Evolutionary conservation across 805 yeast species (phyloP).

Genomic region (Candida berthetii): DNA sequence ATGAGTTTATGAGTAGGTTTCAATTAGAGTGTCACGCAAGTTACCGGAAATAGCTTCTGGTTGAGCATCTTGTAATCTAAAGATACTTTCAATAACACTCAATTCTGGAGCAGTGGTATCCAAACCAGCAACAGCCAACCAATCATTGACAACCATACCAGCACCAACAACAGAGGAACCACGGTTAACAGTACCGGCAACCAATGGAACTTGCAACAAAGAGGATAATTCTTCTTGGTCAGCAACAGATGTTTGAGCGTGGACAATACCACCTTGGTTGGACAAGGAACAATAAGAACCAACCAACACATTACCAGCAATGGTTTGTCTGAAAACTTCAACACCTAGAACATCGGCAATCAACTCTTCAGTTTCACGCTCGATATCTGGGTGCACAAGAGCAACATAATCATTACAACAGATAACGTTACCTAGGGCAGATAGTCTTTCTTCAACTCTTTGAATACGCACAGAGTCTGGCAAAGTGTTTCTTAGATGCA

Average conservation of each 20-base stretch:
- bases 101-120: conserved; percentile 99
- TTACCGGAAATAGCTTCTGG: conserved; percentile 81
- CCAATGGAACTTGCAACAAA: conserved; percentile 92
- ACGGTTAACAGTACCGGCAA: conserved; percentile 97
- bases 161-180: conserved; percentile 98
- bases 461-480: conserved; percentile 95
- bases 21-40: conserved; percentile 88
- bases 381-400: conserved; percentile 97
- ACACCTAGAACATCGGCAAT: conserved; percentile 98
- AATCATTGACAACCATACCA: conserved; percentile 97
- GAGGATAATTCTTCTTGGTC: conserved; percentile 98
- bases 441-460: conserved; percentile 94
- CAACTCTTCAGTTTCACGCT: conserved; percentile 97
- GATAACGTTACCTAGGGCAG: conserved; percentile 96
- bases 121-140: conserved; percentile 94
- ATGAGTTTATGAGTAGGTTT: conserved; percentile 64
- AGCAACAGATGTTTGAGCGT: conserved; percentile 94
- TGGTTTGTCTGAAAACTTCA: conserved; percentile 98
- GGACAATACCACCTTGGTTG: conserved; percentile 97
- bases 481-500: conserved; percentile 92
- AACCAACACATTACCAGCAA: conserved; percentile 95
- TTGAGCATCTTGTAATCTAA: conserved; percentile 86
- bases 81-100: conserved; percentile 93
- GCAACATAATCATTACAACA: conserved; percentile 99
- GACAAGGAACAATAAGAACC: conserved; percentile 94